phyloP scores from a whole-genome alignment of 768 basidiomycete species.

The Clavulina sp. region DNA sequence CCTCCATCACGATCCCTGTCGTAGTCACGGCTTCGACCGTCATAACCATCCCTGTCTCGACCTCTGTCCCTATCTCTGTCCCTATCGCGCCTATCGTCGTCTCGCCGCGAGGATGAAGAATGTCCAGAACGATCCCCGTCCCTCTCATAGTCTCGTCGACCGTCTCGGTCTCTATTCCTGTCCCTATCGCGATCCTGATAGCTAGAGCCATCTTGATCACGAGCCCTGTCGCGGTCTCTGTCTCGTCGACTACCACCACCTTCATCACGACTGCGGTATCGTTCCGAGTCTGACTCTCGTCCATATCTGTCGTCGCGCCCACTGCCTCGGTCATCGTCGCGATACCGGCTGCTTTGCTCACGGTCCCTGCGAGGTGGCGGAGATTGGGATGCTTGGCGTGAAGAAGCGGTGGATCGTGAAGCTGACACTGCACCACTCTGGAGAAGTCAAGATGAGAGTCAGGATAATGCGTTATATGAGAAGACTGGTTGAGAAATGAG shows the following conservation, averaged over 20 bases:
- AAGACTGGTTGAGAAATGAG: constrained; percentile 7
- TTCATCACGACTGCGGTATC: background rate
- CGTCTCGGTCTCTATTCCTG: constrained; percentile 16
- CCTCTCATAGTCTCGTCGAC: constrained; percentile 5
- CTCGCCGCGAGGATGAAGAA: too few species aligned
- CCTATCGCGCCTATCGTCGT: constrained; percentile 17
- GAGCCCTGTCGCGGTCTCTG: background rate
- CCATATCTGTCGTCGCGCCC: constrained; percentile 11
- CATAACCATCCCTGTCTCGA: constrained; percentile 17
- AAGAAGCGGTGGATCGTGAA: constrained; percentile 20
- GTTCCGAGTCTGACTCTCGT: constrained; percentile 12
- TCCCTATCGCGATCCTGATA: constrained; percentile 17
- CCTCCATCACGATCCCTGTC: background rate
- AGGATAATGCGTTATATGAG: constrained; percentile 12
- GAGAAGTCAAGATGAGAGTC: constrained; percentile 24
- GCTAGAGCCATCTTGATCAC: constrained; percentile 1
- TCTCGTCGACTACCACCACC: background rate
- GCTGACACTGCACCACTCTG: too few species aligned
- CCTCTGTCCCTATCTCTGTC: constrained; percentile 13
- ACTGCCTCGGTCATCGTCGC: constrained; percentile 12
- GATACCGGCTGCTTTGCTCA: constrained; percentile 18
- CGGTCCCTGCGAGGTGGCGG: constrained; percentile 12
- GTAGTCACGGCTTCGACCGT: background rate
- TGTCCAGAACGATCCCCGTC: constrained; percentile 17
- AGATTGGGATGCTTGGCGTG: constrained; percentile 20